Conservation (phyloP, 768 basidiomycete species). For the Lepiota subincarnata region DNA sequence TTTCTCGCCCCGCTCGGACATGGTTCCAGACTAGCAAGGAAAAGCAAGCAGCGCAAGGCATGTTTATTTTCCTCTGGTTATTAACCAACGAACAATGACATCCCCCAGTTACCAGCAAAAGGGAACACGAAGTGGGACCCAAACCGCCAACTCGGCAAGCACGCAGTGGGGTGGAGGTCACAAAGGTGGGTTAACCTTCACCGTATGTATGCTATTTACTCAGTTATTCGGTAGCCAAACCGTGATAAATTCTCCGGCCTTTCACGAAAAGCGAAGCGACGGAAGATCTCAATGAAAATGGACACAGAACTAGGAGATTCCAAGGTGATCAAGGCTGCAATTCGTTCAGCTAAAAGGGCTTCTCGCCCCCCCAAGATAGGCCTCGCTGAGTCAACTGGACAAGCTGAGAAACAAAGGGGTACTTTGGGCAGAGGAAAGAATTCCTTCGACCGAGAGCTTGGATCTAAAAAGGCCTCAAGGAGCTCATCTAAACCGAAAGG, state of each 20-base stretch:
- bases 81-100: neutral
- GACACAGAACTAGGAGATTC: conserved; percentile 60
- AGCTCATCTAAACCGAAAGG: conserved; percentile 3
- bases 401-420: conserved; percentile 26
- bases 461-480: conserved; percentile 4
- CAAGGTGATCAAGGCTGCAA: conserved; percentile 61
- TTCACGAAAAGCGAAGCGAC: conserved; percentile 81
- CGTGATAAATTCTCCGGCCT: conserved; percentile 79
- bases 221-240: conserved; percentile 49
- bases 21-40: conserved; percentile 95
- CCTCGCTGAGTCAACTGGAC: conserved; percentile 25
- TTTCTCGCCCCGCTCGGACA: conserved; percentile 89
- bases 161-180: conserved; percentile 30
- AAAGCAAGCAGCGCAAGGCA: conserved; percentile 78
- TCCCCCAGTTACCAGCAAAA: conserved; percentile 65
- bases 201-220: conserved; percentile 4
- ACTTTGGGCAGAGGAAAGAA: conserved; percentile 27
- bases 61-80: neutral
- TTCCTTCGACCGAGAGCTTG: conserved; percentile 53
- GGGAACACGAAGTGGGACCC: conserved; percentile 49
- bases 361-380: conserved; percentile 74
- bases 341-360: conserved; percentile 85
- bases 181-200: conserved; percentile 35
- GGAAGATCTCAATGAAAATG: conserved; percentile 82
- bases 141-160: conserved; percentile 35